phyloP scores from a whole-genome alignment of 2,329 filamentous ascomycete species.

The Penicillium sp. region DNA sequence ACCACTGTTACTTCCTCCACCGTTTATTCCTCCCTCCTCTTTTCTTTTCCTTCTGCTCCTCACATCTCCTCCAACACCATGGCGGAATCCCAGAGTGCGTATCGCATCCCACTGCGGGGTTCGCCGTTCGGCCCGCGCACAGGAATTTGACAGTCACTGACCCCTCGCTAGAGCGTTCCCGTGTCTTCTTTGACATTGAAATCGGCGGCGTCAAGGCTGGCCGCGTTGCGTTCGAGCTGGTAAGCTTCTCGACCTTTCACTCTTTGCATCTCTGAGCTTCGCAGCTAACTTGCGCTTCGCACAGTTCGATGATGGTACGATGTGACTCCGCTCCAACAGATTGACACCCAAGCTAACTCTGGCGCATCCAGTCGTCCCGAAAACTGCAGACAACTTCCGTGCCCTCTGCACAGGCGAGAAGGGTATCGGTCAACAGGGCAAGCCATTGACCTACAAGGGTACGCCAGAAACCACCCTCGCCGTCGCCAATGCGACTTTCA shows the following conservation, averaged over 20 bases:
- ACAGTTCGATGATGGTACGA: conserved; percentile 55
- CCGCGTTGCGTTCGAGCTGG: conserved; percentile 84
- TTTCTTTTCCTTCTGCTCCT: background rate
- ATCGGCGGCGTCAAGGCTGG: conserved; percentile 76
- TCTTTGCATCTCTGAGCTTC: conserved; percentile 4
- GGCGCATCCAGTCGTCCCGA: conserved; percentile 70
- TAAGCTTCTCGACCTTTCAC: conserved; percentile 44
- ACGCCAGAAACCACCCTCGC: conserved; percentile 17
- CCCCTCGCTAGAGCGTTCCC: conserved; percentile 61
- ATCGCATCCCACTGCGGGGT: conserved; percentile 28
- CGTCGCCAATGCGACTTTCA: background rate
- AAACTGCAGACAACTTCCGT: conserved; percentile 96
- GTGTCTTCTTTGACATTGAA: conserved; percentile 91
- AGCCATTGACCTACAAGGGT: conserved; percentile 88
- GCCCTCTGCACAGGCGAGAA: conserved; percentile 94
- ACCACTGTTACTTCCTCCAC: conserved; percentile 1
- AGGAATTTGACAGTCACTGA: conserved; percentile 19
- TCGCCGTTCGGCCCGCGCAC: conserved; percentile 19
- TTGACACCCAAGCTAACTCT: conserved; percentile 6
- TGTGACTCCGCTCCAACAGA: background rate
- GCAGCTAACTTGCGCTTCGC: conserved; percentile 24
- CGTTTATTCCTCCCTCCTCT: conserved; percentile 3
- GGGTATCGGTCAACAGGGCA: conserved; percentile 77
- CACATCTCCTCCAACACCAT: conserved; percentile 24
- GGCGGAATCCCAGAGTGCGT: conserved; percentile 44